Evolutionary conservation across 2,329 filamentous ascomycete genomes (phyloP), one percentile per base, ranked within the genome.

Genomic region (Venturia pyrina): DNA sequence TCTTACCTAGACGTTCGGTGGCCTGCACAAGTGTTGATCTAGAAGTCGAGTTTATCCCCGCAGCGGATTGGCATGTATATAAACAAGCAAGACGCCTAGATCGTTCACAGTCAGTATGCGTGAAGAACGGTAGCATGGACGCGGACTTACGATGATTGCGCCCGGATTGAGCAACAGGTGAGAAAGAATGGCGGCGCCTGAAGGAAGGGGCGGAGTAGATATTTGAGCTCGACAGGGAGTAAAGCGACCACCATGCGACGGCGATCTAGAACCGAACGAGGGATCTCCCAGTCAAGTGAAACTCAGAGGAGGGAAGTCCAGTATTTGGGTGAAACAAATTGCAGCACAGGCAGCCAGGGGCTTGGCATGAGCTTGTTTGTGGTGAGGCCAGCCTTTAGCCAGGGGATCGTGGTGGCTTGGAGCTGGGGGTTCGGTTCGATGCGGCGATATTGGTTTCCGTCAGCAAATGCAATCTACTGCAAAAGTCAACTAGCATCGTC

Each of bases 321-420:
- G 32, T n/a, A n/a, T 59, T 37, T 59, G 53, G 53, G 0, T 59
- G 53, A 59, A 59, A 59, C 53, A 37, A 59, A 34, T 19, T 37
- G 8, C 3, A 59, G 28, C 53, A 19, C 53, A n/a, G 53, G 32
- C 53, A 15, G 37, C 37, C 53, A 59, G 53, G 53, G 53, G 53
- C 53, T 59, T 59, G 53, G 53, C 53, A 37, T 59, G 17, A 59
- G 53, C 53, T 59, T 59, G 53, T 59, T 37, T 37, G 53, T 37
- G 28, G 24, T 59, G 28, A 37, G 19, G 32, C 53, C 53, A 59
- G 53, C 6, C 15, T n/a, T 19, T 34, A 37, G 53, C 15, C 53
- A 59, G 53, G 53, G 17, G 32, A 40, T n/a, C 4, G 28, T 37
- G 53, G 53, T 28, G 32, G 32, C 11, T 15, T 59, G 28, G 32